Evolutionary conservation across 1,284 basidiomycete genomes (phyloP).

Genomic region (Ganoderma sinense): DNA sequence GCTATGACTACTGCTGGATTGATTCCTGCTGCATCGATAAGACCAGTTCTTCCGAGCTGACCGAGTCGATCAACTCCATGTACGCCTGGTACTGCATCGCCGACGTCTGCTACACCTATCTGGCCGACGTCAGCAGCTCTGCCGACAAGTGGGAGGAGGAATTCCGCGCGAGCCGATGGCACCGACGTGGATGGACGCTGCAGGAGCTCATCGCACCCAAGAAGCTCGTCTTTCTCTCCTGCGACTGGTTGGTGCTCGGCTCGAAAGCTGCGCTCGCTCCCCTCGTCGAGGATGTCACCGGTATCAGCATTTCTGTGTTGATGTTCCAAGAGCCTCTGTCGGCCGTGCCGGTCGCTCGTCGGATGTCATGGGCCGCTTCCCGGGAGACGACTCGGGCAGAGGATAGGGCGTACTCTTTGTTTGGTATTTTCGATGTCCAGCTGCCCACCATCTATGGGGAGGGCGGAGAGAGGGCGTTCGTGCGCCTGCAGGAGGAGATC

Average conservation of each 20-base stretch:
- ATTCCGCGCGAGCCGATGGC: conserved; percentile 25
- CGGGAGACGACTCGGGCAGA: conserved; percentile 19
- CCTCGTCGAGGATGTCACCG: conserved; percentile 21
- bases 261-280: conserved; percentile 20
- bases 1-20: conserved; percentile 24
- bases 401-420: conserved; percentile 25
- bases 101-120: conserved; percentile 25
- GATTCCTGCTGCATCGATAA: conserved; percentile 31
- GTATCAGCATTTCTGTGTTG: conserved; percentile 15
- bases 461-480: conserved; percentile 16
- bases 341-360: conserved; percentile 20
- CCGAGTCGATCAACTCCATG: conserved; percentile 30
- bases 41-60: conserved; percentile 27
- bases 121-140: conserved; percentile 19
- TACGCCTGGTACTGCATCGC: conserved; percentile 25
- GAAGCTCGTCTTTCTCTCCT: conserved; percentile 21
- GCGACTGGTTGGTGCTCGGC: conserved; percentile 16
- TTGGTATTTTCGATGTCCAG: conserved; percentile 24
- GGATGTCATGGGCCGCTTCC: conserved; percentile 25
- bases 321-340: conserved; percentile 12
- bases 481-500: conserved; percentile 26
- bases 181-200: conserved; percentile 25
- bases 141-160: neutral
- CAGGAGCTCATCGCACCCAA: conserved; percentile 28
- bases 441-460: conserved; percentile 27